A percentile compares a stretch with the other conserved stretches of the same genome.
Evolutionary conservation across 2,329 filamentous ascomycete genomes (phyloP).

Genomic region (Arthrobotrys sphaeroides): DNA sequence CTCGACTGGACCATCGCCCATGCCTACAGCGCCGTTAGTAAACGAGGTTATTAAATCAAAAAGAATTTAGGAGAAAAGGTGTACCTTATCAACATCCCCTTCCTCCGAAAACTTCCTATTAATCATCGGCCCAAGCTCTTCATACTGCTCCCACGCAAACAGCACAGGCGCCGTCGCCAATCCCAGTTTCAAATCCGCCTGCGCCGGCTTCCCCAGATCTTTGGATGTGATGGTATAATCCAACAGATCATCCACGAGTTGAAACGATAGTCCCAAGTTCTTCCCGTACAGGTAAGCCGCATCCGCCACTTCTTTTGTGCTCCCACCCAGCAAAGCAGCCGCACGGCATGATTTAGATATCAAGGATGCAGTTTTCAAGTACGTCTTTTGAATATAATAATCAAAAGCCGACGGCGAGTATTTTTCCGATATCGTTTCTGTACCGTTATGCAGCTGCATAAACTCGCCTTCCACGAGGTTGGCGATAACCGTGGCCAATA

Average conservation of each 20-base stretch:
- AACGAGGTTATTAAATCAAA: not conserved
- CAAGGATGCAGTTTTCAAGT: constrained; percentile 92
- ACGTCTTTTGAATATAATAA: constrained; percentile 98
- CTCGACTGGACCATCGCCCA: constrained; percentile 53
- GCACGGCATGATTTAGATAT: constrained; percentile 97
- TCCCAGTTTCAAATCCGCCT: constrained; percentile 90
- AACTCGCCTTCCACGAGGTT: constrained; percentile 98
- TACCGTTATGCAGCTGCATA: constrained; percentile 92
- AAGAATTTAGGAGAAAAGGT: constrained; percentile 58
- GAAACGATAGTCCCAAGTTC: constrained; percentile 93
- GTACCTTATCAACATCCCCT: constrained; percentile 85
- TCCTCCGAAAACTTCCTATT: constrained; percentile 86
- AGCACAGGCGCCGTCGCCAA: constrained; percentile 91
- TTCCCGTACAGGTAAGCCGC: constrained; percentile 91
- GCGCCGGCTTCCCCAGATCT: constrained; percentile 92
- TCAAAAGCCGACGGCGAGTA: constrained; percentile 80
- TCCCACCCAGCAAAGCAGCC: constrained; percentile 82
- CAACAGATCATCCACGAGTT: constrained; percentile 96
- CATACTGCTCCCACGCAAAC: constrained; percentile 92
- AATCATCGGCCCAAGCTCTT: constrained; percentile 84
- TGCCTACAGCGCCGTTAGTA: constrained; percentile 19
- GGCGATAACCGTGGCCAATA: constrained; percentile 94
- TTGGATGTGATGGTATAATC: constrained; percentile 88
- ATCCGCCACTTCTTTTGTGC: constrained; percentile 81
- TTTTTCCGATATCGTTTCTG: constrained; percentile 33